Evolutionary conservation across 129 eudicot species (phyloP), one percentile per base, ranked within the genome.

Genomic region (Helianthus annuus): DNA sequence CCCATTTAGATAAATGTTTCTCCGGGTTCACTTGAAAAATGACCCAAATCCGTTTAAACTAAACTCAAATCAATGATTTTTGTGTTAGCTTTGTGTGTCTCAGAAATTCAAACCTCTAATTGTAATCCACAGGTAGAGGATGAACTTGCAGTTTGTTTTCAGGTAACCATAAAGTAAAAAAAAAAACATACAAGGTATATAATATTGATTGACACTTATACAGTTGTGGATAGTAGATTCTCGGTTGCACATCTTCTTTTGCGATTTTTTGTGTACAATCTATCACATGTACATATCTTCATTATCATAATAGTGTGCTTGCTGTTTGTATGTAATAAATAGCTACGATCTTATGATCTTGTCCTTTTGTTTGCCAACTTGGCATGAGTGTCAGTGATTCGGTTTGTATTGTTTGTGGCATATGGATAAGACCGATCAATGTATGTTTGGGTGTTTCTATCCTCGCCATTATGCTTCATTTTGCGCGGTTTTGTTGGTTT

Each of bases 231-330:
- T 56, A 5, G 16, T 55, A 76, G 66, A 56, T 53, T 53, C 13
- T 59, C 27, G 49, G 53, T 48, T 48, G 62, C 62, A 1, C 34
- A 34, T 69, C 22, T 69, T 69, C 48, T 61, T 77, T 69, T 22
- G 76, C 48, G 61, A 13, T 61, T 60, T 54, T 60, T 77, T 68
- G 49, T 60, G 76, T 69, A 77, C 45, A 39, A 49, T 69, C 22
- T 40, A 59, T 49, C 36, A 77, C 48, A 61, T 62, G 76, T 78
- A 52, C 58, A 78, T 34, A 71, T 70, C 72, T 9, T 42, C 53
- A 39, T 52, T 78, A 63, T 71, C 72, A 70, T 78, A 29, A 53
- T 55, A 60, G 60, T 61, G 71, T 40, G 22, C 64, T 62, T 62
- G 76, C 0, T 51, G 71, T 66, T 70, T 62, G 71, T 39, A 29